Evolutionary conservation across 129 eudicot species (phyloP).

Genomic region (Silybum marianum): DNA sequence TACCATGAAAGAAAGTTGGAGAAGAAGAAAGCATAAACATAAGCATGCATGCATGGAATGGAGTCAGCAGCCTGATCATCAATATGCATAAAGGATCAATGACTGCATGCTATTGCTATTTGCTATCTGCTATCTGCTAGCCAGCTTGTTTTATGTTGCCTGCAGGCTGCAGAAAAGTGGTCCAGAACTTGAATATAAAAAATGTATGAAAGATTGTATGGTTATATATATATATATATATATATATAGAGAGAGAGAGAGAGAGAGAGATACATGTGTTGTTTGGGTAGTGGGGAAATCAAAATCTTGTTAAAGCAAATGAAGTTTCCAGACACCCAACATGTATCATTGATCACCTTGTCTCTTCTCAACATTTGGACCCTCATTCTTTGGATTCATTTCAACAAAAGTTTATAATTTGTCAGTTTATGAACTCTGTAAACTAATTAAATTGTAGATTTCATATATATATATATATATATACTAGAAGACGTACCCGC

Average conservation of each 20-base stretch:
- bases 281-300: constrained; percentile 26
- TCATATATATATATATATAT: too few relatives aligned
- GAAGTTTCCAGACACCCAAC: constrained; percentile 29
- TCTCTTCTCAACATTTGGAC: constrained; percentile 7
- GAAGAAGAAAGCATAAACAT: neutral
- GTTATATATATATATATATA: neutral
- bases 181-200: neutral
- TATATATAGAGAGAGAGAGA: too few relatives aligned
- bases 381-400: constrained; percentile 9
- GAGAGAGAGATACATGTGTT: neutral
- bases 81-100: neutral
- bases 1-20: neutral
- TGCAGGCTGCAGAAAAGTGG: constrained; percentile 3
- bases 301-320: constrained; percentile 25
- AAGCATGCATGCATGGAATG: constrained; percentile 1
- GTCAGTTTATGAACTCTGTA: neutral
- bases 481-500: too few relatives aligned
- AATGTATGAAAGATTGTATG: neutral
- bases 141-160: constrained; percentile 4
- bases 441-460: too few relatives aligned
- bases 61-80: neutral
- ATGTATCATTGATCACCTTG: constrained; percentile 13
- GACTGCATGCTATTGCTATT: neutral
- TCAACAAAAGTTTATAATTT: neutral
- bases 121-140: neutral